Evolutionary conservation across 2,329 filamentous ascomycete species (phyloP).

Genomic region (Macroventuria anomochaeta): DNA sequence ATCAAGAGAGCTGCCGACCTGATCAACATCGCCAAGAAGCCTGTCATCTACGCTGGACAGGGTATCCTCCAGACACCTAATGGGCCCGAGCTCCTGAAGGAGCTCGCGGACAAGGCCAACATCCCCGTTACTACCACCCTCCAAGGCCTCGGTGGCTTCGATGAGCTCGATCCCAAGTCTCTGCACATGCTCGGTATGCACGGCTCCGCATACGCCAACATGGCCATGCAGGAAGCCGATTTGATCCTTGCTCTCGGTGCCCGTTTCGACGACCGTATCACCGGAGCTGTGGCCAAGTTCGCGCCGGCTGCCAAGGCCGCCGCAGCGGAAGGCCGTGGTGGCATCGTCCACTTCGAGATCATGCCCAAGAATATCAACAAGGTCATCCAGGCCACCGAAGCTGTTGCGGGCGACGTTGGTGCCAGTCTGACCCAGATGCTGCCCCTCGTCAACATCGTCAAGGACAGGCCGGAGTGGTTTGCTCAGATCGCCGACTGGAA

Average conservation of each 20-base stretch:
- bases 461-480: constrained; percentile 84
- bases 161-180: constrained; percentile 92
- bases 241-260: constrained; percentile 93
- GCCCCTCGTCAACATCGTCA: constrained; percentile 69
- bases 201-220: constrained; percentile 94
- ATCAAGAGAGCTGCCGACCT: constrained; percentile 80
- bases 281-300: constrained; percentile 80
- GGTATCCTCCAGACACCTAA: constrained; percentile 82
- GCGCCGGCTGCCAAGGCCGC: constrained; percentile 87
- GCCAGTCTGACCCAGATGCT: constrained; percentile 78
- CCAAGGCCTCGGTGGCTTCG: constrained; percentile 88
- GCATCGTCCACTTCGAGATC: constrained; percentile 97
- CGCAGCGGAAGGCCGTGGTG: constrained; percentile 82
- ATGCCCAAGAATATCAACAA: constrained; percentile 99
- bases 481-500: constrained; percentile 91
- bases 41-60: constrained; percentile 92
- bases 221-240: constrained; percentile 97
- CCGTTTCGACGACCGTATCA: constrained; percentile 96
- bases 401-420: constrained; percentile 90
- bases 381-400: constrained; percentile 94
- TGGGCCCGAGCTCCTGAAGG: constrained; percentile 78
- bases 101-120: constrained; percentile 85
- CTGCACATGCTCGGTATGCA: constrained; percentile 99
- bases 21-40: constrained; percentile 89
- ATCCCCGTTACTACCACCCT: constrained; percentile 97